phyloP scores from a whole-genome alignment of 129 eudicot species.

The Tagetes erecta region DNA sequence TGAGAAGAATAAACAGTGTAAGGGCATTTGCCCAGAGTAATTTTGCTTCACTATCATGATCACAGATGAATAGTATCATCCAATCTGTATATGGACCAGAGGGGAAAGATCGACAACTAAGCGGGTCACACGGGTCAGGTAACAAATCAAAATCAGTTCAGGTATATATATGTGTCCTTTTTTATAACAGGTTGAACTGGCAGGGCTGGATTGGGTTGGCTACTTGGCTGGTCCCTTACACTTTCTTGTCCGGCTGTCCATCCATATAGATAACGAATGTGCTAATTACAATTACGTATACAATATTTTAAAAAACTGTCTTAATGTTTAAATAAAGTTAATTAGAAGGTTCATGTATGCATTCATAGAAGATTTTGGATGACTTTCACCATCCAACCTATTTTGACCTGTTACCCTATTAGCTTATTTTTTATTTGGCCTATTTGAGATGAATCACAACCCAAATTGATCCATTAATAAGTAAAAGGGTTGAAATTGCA shows the following conservation, averaged over 20 bases:
- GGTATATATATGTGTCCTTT: neutral
- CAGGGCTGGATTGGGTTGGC: neutral
- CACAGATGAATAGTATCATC: neutral
- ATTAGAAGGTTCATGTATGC: neutral
- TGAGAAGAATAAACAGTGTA: neutral
- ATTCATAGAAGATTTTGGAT: neutral
- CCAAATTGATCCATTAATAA: constrained; percentile 2
- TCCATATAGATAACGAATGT: neutral
- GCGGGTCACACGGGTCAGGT: neutral
- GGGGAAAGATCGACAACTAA: neutral
- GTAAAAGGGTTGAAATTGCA: neutral
- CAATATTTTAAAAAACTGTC: neutral
- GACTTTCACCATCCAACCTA: neutral
- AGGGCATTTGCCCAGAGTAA: neutral
- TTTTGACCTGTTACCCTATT: neutral
- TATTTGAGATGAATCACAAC: neutral
- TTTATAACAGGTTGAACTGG: neutral
- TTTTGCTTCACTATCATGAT: neutral
- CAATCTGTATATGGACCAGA: neutral
- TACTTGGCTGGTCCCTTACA: neutral
- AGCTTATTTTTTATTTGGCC: neutral
- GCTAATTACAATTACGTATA: neutral
- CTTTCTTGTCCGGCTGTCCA: neutral
- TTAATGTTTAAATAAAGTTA: neutral
- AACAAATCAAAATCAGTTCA: neutral